phyloP scores from a whole-genome alignment of 495 filamentous ascomycete species.

The Aspergillus diversus region DNA sequence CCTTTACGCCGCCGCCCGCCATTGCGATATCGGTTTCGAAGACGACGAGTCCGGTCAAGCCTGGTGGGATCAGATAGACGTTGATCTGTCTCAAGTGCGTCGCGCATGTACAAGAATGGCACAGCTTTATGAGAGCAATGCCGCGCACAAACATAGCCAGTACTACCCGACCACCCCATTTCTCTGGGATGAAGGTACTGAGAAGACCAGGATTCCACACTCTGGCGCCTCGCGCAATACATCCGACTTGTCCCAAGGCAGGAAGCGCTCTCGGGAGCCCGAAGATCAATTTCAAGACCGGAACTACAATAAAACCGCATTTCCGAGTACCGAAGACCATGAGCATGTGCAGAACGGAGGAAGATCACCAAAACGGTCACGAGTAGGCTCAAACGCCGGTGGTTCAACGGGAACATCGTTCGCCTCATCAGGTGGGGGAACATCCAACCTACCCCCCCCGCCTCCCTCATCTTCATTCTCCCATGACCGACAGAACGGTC shows the following conservation, averaged over 20 bases:
- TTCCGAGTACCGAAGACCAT: constrained; percentile 13
- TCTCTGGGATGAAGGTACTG: constrained; percentile 34
- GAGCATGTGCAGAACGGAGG: constrained; percentile 30
- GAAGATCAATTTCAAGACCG: constrained; percentile 30
- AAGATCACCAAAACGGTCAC: constrained; percentile 47
- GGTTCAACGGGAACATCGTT: constrained; percentile 12
- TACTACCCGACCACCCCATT: constrained; percentile 44
- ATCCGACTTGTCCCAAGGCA: constrained; percentile 32
- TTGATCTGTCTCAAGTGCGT: constrained; percentile 63
- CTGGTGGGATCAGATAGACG: constrained; percentile 81
- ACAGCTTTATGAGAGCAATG: constrained; percentile 75
- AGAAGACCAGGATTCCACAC: constrained; percentile 36
- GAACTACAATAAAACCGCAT: constrained; percentile 10
- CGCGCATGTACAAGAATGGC: constrained; percentile 70
- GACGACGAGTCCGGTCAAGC: constrained; percentile 73
- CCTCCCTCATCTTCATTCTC: constrained; percentile 15
- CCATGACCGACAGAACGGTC: constrained; percentile 26
- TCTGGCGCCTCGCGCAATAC: constrained; percentile 32
- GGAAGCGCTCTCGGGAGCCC: constrained; percentile 50
- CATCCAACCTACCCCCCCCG: constrained; percentile 5
- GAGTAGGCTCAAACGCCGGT: constrained; percentile 34
- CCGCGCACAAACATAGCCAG: constrained; percentile 50
- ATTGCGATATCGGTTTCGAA: constrained; percentile 68
- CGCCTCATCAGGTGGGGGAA: constrained; percentile 2
- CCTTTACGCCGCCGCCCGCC: constrained; percentile 79